phyloP scores from a whole-genome alignment of 768 basidiomycete species.

The Leccinum subtestaceum region DNA sequence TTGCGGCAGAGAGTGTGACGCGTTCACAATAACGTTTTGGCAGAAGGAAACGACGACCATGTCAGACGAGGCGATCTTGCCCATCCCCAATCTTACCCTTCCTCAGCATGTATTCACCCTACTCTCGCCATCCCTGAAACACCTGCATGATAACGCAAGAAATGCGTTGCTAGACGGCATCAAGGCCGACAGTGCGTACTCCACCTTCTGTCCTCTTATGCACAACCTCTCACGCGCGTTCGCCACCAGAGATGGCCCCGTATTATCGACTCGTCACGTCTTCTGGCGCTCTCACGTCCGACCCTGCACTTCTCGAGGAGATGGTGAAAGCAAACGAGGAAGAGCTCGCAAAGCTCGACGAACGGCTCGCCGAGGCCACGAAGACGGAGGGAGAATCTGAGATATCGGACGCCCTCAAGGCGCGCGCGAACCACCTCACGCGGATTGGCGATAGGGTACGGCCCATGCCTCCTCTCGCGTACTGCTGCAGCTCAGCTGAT shows the following conservation, averaged over 20 bases:
- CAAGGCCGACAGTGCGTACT: conserved; percentile 68
- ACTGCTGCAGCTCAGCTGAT: not conserved
- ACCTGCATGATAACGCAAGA: conserved; percentile 67
- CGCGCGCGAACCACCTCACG: conserved; percentile 81
- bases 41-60: conserved; percentile 37
- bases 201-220: not conserved
- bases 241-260: conserved; percentile 75
- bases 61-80: conserved; percentile 82
- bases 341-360: conserved; percentile 72
- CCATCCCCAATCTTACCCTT: conserved; percentile 82
- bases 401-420: conserved; percentile 83
- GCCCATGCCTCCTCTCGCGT: not conserved
- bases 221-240: not conserved
- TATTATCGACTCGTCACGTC: conserved; percentile 66
- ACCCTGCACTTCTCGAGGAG: conserved; percentile 30
- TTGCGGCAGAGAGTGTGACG: conserved; percentile 9
- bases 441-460: conserved; percentile 79
- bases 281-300: conserved; percentile 42
- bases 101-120: conserved; percentile 80
- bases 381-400: conserved; percentile 93
- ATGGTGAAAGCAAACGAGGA: conserved; percentile 59
- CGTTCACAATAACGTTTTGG: conserved; percentile 4
- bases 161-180: conserved; percentile 69
- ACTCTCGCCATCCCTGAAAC: conserved; percentile 53
- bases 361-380: conserved; percentile 78